These are phyloP conservation scores for Flaveria bidentis DNA, from an alignment of 129 eudicot genomes.

Conservation along the genomic window DNA sequence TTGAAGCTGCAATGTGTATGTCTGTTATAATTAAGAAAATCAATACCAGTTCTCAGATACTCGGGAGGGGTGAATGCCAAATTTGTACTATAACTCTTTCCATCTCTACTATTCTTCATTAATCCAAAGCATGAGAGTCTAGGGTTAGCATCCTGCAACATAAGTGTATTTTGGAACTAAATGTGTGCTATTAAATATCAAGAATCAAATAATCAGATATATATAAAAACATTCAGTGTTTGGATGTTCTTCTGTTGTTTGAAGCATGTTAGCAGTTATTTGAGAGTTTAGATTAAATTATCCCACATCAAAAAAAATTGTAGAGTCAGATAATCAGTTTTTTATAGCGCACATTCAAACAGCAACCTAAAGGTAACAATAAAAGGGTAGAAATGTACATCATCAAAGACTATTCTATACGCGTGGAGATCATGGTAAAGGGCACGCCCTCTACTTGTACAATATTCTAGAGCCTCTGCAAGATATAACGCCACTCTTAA, in stretches of 20 bases:
- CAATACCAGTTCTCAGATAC: slow-evolving; percentile 78
- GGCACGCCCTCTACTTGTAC: slow-evolving; percentile 83
- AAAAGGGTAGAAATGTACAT: slow-evolving; percentile 38
- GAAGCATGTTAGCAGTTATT: not conserved
- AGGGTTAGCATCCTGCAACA: slow-evolving; percentile 77
- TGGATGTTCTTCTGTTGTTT: slow-evolving; percentile 13
- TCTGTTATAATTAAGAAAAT: not conserved
- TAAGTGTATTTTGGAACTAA: not conserved
- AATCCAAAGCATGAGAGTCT: slow-evolving; percentile 89
- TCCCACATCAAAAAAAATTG: not conserved
- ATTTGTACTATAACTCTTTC: slow-evolving; percentile 95
- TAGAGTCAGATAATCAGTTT: not conserved
- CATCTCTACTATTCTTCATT: slow-evolving; percentile 97
- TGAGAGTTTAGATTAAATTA: not conserved
- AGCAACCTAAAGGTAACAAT: not conserved
- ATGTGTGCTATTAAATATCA: not conserved
- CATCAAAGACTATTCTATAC: slow-evolving; percentile 80
- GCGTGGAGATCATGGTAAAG: slow-evolving; percentile 93
- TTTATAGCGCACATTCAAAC: not conserved
- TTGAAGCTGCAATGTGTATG: not conserved
- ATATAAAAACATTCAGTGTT: slow-evolving; percentile 5
- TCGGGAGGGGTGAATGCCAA: slow-evolving; percentile 98
- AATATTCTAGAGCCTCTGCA: slow-evolving; percentile 85
- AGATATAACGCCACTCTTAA: slow-evolving; percentile 88
- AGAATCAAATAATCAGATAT: not conserved